Evolutionary conservation across 305 asterid species (phyloP), one percentile per base, ranked within the genome.

Genomic region (Stenogyne calaminthoides): DNA sequence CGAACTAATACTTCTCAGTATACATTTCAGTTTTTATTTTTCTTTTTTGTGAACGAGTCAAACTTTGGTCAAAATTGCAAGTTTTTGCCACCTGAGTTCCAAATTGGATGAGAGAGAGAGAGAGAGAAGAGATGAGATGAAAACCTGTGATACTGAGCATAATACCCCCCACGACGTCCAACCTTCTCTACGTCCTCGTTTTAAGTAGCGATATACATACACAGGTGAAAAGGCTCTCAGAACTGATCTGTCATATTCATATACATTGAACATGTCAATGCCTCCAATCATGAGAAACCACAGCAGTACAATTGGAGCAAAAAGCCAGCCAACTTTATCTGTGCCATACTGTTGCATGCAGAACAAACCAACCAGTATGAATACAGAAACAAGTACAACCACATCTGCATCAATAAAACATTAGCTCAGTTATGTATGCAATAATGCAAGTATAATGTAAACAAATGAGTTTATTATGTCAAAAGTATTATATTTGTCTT

Each of bases 111-210:
- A 47, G 60, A 18, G 72, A 58, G 64, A 20, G 47, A 0, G n/a
- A n/a, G n/a, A n/a, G n/a, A n/a, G n/a, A n/a, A n/a, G n/a, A n/a
- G n/a, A n/a, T n/a, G n/a, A 34, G 71, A 36, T 10, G 54, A 55
- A 67, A 62, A 93, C 98, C 98, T 88, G 98, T 93, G 84, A 93
- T 91, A 78, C 98, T 91, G 67, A 93, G 96, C 97, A 93, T 89
- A 80, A 93, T 86, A 74, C 98, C 98, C 44, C 98, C 98, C 46
- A 93, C 96, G 98, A 91, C 1, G 81, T 88, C 97, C 97, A 93
- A 55, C 91, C 84, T 1, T 81, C 79, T 77, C 80, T 88, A 74
- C 86, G 70, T 72, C 84, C 84, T 76, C 83, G 78, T 72, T 78
- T 85, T 40, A 90, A 80, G 78, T 90, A 90, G 68, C 87, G 89